Conservation (phyloP, 169 alveolate species). For the Plasmodium gaboni region DNA sequence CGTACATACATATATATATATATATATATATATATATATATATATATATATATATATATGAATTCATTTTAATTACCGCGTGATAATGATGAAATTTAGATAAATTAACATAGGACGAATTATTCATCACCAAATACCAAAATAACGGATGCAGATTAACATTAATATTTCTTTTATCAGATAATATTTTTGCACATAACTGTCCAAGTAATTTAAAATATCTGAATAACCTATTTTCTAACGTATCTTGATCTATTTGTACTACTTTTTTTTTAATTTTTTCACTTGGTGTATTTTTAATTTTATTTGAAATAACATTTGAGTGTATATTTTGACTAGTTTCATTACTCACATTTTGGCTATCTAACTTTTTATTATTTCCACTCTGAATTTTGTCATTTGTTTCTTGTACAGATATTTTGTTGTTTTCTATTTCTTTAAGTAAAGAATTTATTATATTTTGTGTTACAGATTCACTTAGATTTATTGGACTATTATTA, state of each 20-base stretch:
- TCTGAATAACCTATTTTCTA: constrained; percentile 76
- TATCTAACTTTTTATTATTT: constrained; percentile 15
- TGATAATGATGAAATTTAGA: constrained; percentile 72
- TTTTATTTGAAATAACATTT: background rate
- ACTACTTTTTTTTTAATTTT: constrained; percentile 14
- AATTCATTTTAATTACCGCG: constrained; percentile 40
- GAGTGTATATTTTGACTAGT: background rate
- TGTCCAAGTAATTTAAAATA: constrained; percentile 82
- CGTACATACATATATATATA: background rate
- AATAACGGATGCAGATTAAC: constrained; percentile 81
- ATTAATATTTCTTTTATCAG: constrained; percentile 79
- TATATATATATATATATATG: background rate
- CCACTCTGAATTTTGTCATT: background rate
- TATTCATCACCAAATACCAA: constrained; percentile 80
- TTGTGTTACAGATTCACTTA: constrained; percentile 28
- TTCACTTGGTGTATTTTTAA: constrained; percentile 7
- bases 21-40: background rate
- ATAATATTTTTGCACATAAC: constrained; percentile 79
- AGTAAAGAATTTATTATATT: constrained; percentile 32
- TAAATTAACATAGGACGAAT: constrained; percentile 53
- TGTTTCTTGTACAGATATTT: constrained; percentile 3
- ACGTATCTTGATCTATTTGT: constrained; percentile 50
- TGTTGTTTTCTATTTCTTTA: constrained; percentile 62
- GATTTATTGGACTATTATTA: constrained; percentile 6
- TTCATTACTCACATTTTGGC: background rate